These are phyloP conservation scores for Tetrapisispora arboricola DNA, from an alignment of 805 yeast species.

Conservation along the genomic window DNA sequence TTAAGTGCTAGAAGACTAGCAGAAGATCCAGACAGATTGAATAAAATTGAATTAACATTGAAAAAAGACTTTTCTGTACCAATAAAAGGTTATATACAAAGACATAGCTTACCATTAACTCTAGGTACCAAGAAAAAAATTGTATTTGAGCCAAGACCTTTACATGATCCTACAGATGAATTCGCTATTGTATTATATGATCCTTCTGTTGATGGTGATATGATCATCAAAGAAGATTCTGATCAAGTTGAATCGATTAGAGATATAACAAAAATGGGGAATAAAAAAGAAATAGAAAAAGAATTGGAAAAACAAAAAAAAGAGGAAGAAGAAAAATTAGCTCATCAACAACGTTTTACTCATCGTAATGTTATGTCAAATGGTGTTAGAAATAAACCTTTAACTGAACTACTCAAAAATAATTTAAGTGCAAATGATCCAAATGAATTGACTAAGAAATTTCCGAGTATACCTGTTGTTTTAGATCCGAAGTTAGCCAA, in stretches of 20 bases:
- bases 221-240: conserved; percentile 14
- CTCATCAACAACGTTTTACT: conserved; percentile 20
- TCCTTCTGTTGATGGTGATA: conserved; percentile 74
- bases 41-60: conserved; percentile 33
- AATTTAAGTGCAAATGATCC: conserved; percentile 35
- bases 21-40: conserved; percentile 28
- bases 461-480: conserved; percentile 89
- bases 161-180: conserved; percentile 92
- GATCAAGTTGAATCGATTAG: conserved; percentile 9
- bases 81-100: conserved; percentile 32
- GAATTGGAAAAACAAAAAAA: conserved; percentile 19
- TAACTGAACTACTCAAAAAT: conserved; percentile 76
- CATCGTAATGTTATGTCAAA: conserved; percentile 24
- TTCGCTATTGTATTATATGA: conserved; percentile 91
- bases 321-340: conserved; percentile 6
- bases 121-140: conserved; percentile 70
- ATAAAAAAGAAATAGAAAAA: conserved; percentile 19
- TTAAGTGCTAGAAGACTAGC: conserved; percentile 45
- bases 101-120: conserved; percentile 58
- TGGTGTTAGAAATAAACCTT: conserved; percentile 41
- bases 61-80: conserved; percentile 53
- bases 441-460: conserved; percentile 34
- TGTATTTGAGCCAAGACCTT: conserved; percentile 71
- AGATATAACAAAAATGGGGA: conserved; percentile 21
- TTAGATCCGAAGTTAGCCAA: conserved; percentile 82